These are phyloP conservation scores for Magnusiomyces tetraspermus DNA, from an alignment of 1,139 yeast genomes.

Conservation along the genomic window DNA sequence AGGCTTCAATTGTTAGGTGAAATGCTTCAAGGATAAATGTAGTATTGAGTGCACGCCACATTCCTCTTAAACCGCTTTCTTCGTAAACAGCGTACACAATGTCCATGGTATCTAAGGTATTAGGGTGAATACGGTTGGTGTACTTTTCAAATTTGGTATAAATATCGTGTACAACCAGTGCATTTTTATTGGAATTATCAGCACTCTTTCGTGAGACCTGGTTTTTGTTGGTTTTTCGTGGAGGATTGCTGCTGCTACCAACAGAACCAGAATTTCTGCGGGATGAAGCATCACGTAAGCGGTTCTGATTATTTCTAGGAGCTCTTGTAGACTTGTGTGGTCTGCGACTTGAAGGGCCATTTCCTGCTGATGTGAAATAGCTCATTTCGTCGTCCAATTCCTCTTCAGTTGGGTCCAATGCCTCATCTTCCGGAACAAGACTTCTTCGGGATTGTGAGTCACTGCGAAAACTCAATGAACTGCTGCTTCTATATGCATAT, in stretches of 20 bases:
- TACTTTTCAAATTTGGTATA: slow-evolving; percentile 9
- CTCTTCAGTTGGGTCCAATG: slow-evolving; percentile 16
- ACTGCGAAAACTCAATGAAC: slow-evolving; percentile 12
- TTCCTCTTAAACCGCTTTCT: slow-evolving; percentile 74
- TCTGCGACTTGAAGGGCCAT: slow-evolving; percentile 15
- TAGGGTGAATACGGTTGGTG: slow-evolving; percentile 42
- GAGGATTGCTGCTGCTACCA: slow-evolving; percentile 1
- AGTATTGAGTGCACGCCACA: slow-evolving; percentile 82
- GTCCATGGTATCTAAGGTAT: slow-evolving; percentile 60
- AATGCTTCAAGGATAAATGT: slow-evolving; percentile 70
- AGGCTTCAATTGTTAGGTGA: slow-evolving; percentile 72
- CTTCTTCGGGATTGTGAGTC: slow-evolving; percentile 6
- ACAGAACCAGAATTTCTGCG: background rate
- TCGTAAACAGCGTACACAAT: slow-evolving; percentile 59
- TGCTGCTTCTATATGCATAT: slow-evolving; percentile 13
- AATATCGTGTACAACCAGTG: background rate
- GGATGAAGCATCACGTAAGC: background rate
- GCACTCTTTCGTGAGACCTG: background rate
- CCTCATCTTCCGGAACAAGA: slow-evolving; percentile 2
- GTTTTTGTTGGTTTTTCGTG: background rate
- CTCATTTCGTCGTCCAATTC: slow-evolving; percentile 35
- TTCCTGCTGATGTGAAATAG: slow-evolving; percentile 39
- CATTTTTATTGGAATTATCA: background rate
- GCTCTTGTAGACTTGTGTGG: slow-evolving; percentile 13
- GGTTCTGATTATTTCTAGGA: slow-evolving; percentile 15